A percentile compares a stretch with the other conserved stretches of the same genome.
Evolutionary conservation across 2,329 filamentous ascomycete species (phyloP).

Genomic region (Sclerotinia borealis): DNA sequence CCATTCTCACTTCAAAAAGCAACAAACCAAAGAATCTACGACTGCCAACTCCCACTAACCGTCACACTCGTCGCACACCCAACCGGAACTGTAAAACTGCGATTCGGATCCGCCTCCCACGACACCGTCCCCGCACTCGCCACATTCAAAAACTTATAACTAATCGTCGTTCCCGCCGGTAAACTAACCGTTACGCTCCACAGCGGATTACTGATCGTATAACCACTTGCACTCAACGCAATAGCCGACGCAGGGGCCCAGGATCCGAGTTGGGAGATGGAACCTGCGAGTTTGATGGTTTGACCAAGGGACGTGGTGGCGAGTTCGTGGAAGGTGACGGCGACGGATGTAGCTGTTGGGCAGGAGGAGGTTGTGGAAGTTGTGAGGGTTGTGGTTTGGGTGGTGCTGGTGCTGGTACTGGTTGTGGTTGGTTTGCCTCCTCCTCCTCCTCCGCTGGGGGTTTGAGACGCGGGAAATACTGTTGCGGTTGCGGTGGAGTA

Average conservation of each 20-base stretch:
- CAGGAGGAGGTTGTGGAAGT: slow-evolving; percentile 36
- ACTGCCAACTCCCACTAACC: slow-evolving; percentile 25
- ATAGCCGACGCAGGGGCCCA: slow-evolving; percentile 54
- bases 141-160: slow-evolving; percentile 66
- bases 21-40: not conserved
- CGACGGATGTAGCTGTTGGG: slow-evolving; percentile 40
- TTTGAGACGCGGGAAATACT: slow-evolving; percentile 41
- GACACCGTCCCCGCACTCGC: slow-evolving; percentile 46
- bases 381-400: slow-evolving; percentile 14
- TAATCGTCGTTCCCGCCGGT: slow-evolving; percentile 47
- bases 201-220: slow-evolving; percentile 52
- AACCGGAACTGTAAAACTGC: slow-evolving; percentile 26
- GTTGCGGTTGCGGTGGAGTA: slow-evolving; percentile 43
- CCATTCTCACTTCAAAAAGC: not conserved
- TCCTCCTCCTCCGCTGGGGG: slow-evolving; percentile 19
- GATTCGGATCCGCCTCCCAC: slow-evolving; percentile 55
- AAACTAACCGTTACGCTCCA: slow-evolving; percentile 55
- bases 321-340: slow-evolving; percentile 56
- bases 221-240: slow-evolving; percentile 50
- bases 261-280: slow-evolving; percentile 50
- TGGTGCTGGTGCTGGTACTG: slow-evolving; percentile 12
- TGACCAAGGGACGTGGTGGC: slow-evolving; percentile 55
- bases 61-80: slow-evolving; percentile 23
- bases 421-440: too few relatives aligned
- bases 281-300: slow-evolving; percentile 60